Evolutionary conservation across 2,329 filamentous ascomycete species (phyloP).

Genomic region (Pezicula neosporulosa): DNA sequence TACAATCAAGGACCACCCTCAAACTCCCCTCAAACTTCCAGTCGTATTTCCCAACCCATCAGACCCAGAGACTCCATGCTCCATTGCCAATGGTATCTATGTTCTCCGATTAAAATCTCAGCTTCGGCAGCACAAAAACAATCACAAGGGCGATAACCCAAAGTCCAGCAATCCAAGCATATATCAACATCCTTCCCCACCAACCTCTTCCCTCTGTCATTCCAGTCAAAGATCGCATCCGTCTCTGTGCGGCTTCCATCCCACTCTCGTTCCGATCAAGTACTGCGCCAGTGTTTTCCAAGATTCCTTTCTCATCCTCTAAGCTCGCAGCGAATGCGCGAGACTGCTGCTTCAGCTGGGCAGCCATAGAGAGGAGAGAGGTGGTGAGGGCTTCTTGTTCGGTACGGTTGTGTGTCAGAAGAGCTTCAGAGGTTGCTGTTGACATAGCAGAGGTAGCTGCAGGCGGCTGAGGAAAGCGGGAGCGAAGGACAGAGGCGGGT

Average conservation of each 20-base stretch:
- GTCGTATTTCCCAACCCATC: too few species aligned
- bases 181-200: slow-evolving; percentile 81
- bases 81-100: not conserved
- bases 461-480: slow-evolving; percentile 9
- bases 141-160: slow-evolving; percentile 76
- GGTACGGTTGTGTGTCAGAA: slow-evolving; percentile 71
- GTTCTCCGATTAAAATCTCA: slow-evolving; percentile 63
- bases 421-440: slow-evolving; percentile 60
- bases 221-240: slow-evolving; percentile 72
- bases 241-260: slow-evolving; percentile 71
- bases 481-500: slow-evolving; percentile 18
- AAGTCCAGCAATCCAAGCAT: slow-evolving; percentile 77
- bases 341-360: slow-evolving; percentile 72
- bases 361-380: slow-evolving; percentile 78
- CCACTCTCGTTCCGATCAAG: slow-evolving; percentile 73
- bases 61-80: not conserved
- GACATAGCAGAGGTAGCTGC: slow-evolving; percentile 23
- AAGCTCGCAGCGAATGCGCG: slow-evolving; percentile 68
- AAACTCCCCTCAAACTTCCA: too few species aligned
- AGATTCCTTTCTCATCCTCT: slow-evolving; percentile 67
- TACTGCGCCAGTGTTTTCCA: slow-evolving; percentile 68
- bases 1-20: too few species aligned
- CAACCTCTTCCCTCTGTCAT: slow-evolving; percentile 89
- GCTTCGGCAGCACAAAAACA: slow-evolving; percentile 83
- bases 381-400: slow-evolving; percentile 82